phyloP scores from a whole-genome alignment of 306 rosid species.

The Dicorynia guianensis region DNA sequence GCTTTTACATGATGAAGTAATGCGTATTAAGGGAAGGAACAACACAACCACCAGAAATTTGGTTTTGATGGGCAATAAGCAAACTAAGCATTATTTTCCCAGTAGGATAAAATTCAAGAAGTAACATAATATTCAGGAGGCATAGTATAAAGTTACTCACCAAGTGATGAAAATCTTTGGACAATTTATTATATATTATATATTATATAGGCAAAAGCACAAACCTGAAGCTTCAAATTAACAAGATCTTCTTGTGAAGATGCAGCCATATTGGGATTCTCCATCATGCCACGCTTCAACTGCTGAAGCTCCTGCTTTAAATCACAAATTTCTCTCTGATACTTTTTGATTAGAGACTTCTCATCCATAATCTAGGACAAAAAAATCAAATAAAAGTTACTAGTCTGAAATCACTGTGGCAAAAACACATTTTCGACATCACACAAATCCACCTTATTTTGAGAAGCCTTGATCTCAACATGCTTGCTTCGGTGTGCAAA shows the following conservation, averaged over 20 bases:
- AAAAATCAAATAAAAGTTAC: constrained; percentile 14
- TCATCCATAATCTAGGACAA: constrained; percentile 84
- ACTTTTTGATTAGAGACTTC: constrained; percentile 88
- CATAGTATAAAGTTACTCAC: constrained; percentile 18
- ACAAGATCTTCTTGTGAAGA: constrained; percentile 72
- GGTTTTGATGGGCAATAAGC: constrained; percentile 18
- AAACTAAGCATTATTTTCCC: constrained; percentile 1
- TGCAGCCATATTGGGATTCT: constrained; percentile 58
- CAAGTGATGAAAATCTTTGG: constrained; percentile 3
- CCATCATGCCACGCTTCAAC: constrained; percentile 72
- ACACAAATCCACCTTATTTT: constrained; percentile 64
- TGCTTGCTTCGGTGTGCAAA: constrained; percentile 91
- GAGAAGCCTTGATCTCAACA: constrained; percentile 87
- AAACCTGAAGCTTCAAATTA: constrained; percentile 53
- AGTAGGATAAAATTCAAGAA: constrained; percentile 16
- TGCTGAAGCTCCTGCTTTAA: constrained; percentile 86
- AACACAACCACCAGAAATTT: constrained; percentile 6
- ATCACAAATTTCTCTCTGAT: constrained; percentile 81
- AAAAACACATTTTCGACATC: constrained; percentile 13
- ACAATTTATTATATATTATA: constrained; percentile 12
- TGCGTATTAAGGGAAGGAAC: constrained; percentile 35
- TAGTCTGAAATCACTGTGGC: constrained; percentile 9
- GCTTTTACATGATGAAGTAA: constrained; percentile 61
- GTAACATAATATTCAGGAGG: not conserved
- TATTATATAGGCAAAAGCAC: constrained; percentile 19